Conservation (phyloP, 1,139 yeast genomes). For the Pichia sp. region DNA sequence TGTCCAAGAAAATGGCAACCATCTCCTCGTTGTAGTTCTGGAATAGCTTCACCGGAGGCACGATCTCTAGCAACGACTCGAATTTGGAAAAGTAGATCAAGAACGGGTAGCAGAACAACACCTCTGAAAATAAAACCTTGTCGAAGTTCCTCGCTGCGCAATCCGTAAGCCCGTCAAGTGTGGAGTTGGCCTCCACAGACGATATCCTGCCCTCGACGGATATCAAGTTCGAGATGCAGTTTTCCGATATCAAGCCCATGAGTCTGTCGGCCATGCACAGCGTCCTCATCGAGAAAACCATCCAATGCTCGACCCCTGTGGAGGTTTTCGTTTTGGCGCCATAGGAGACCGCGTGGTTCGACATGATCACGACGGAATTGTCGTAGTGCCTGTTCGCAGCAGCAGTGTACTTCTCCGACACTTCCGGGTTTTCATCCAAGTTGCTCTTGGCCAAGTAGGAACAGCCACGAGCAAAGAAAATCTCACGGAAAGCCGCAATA, state of each 20-base stretch:
- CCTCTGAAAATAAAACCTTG: slow-evolving; percentile 34
- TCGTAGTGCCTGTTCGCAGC: slow-evolving; percentile 30
- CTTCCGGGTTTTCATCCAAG: slow-evolving; percentile 12
- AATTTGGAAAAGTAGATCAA: slow-evolving; percentile 31
- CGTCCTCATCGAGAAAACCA: slow-evolving; percentile 36
- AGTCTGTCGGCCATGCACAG: slow-evolving; percentile 36
- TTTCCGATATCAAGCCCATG: slow-evolving; percentile 31
- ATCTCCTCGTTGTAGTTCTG: slow-evolving; percentile 32
- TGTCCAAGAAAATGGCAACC: slow-evolving; percentile 26
- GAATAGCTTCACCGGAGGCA: slow-evolving; percentile 38
- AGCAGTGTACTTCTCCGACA: slow-evolving; percentile 15
- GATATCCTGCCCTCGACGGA: background rate
- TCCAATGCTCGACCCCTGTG: slow-evolving; percentile 32
- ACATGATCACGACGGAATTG: slow-evolving; percentile 19
- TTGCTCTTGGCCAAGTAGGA: slow-evolving; percentile 33
- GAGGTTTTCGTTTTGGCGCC: background rate
- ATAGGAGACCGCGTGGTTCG: background rate
- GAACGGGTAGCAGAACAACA: slow-evolving; percentile 37
- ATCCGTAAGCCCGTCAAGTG: slow-evolving; percentile 3
- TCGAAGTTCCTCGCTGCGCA: background rate
- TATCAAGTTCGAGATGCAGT: slow-evolving; percentile 9
- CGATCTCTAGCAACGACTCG: slow-evolving; percentile 30
- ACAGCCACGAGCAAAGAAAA: slow-evolving; percentile 40
- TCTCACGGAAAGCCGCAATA: slow-evolving; percentile 33
- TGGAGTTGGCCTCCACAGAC: background rate